Evolutionary conservation across 257 asterid genomes (phyloP).

Genomic region (Fraxinus cuspidata): DNA sequence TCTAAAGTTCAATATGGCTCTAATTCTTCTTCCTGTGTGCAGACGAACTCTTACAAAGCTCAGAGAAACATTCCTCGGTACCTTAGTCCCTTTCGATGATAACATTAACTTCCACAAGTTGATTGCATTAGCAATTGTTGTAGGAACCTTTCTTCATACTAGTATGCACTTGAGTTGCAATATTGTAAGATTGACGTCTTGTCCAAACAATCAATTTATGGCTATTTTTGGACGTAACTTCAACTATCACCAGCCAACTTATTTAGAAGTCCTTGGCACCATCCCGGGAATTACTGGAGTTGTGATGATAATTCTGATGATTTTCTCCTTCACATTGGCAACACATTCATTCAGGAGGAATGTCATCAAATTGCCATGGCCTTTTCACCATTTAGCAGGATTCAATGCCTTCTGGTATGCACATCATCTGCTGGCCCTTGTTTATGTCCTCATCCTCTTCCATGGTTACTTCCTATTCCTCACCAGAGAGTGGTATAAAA

Average conservation of each 20-base stretch:
- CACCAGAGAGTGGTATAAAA: conserved; percentile 66
- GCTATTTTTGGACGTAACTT: conserved; percentile 51
- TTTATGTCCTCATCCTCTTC: conserved; percentile 61
- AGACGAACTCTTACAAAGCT: conserved; percentile 73
- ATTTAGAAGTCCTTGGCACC: conserved; percentile 39
- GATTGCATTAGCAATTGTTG: conserved; percentile 49
- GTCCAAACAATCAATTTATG: conserved; percentile 53
- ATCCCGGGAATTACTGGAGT: conserved; percentile 63
- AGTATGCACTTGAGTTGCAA: conserved; percentile 62
- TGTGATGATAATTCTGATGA: conserved; percentile 56
- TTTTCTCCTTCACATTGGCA: conserved; percentile 67
- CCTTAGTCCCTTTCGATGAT: conserved; percentile 73
- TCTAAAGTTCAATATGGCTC: conserved; percentile 82
- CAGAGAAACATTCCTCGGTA: conserved; percentile 69
- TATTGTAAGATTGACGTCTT: conserved; percentile 49
- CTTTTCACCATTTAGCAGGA: conserved; percentile 71
- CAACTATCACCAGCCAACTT: conserved; percentile 59
- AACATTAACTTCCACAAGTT: conserved; percentile 86
- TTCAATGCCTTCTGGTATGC: conserved; percentile 94
- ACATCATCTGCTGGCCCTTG: conserved; percentile 76
- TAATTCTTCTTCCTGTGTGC: conserved; percentile 79
- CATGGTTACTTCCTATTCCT: conserved; percentile 76
- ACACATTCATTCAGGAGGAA: conserved; percentile 71
- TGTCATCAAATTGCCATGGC: conserved; percentile 63
- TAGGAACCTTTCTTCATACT: conserved; percentile 48